Percentiles rank a stretch among this genome's conserved stretches.
Conservation (phyloP, 495 filamentous ascomycete species). For the Lasiosphaeria ovina region DNA sequence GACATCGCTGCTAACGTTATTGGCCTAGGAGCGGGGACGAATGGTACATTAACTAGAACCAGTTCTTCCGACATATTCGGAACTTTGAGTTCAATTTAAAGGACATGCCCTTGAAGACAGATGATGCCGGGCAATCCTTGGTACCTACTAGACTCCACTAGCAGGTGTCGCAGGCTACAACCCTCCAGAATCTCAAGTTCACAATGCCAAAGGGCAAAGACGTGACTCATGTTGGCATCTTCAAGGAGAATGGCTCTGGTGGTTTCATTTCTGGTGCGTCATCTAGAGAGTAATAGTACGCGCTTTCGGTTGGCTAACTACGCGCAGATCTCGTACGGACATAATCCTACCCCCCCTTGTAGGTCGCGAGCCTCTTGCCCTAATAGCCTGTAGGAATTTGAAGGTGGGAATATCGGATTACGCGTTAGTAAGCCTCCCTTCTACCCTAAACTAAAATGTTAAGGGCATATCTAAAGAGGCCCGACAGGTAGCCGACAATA, state of each 20-base stretch:
- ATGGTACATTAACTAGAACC: conserved; percentile 74
- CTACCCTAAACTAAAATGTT: too few relatives aligned
- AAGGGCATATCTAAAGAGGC: too few relatives aligned
- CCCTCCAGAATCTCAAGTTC: conserved; percentile 67
- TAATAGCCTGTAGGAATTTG: too few relatives aligned
- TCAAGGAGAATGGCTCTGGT: conserved; percentile 67
- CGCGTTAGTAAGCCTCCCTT: too few relatives aligned
- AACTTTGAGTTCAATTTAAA: conserved; percentile 87
- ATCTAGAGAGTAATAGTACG: too few relatives aligned
- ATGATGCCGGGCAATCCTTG: conserved; percentile 37
- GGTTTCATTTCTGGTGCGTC: conserved; percentile 48
- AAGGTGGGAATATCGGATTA: too few relatives aligned
- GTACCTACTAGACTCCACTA: conserved; percentile 74
- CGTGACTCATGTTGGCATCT: conserved; percentile 59
- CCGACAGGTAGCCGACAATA: too few relatives aligned
- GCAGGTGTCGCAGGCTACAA: conserved; percentile 89
- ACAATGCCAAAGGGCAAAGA: conserved; percentile 1
- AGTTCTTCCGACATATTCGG: conserved; percentile 91
- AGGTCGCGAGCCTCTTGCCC: too few relatives aligned
- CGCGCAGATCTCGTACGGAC: too few relatives aligned
- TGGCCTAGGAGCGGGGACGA: conserved; percentile 3
- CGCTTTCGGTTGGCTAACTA: too few relatives aligned
- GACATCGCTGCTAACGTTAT: not conserved
- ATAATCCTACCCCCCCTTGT: too few relatives aligned
- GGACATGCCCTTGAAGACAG: conserved; percentile 43